Conservation (phyloP, 1,284 basidiomycete species). For the Ganoderma meredithae region DNA sequence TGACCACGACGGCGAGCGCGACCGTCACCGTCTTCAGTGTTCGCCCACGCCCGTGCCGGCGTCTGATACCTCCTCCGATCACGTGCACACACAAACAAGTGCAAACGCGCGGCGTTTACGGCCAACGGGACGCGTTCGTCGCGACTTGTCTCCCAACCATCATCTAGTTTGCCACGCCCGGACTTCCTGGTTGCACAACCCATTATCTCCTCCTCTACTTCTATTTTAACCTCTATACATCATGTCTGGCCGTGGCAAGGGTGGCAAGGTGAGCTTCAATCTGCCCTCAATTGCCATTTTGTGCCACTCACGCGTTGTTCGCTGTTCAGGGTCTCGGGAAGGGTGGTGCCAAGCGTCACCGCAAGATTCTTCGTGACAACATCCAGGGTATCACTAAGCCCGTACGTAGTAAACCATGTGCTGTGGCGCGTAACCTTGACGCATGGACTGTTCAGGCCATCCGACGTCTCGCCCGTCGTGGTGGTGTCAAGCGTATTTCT, state of each 20-base stretch:
- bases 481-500: slow-evolving; percentile 95
- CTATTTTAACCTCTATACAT: slow-evolving; percentile 32
- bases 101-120: slow-evolving; percentile 35
- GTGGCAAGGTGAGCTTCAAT: slow-evolving; percentile 53
- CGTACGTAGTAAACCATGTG: slow-evolving; percentile 25
- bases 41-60: not conserved
- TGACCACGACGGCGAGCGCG: slow-evolving; percentile 13
- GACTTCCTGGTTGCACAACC: slow-evolving; percentile 18
- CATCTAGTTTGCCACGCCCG: slow-evolving; percentile 21
- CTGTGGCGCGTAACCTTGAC: slow-evolving; percentile 61
- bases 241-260: slow-evolving; percentile 86
- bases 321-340: slow-evolving; percentile 43
- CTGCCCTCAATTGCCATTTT: not conserved
- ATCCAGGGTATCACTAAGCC: slow-evolving; percentile 86
- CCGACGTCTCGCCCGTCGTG: slow-evolving; percentile 93
- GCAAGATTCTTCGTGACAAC: slow-evolving; percentile 90
- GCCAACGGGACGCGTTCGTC: slow-evolving; percentile 34
- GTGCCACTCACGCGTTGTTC: not conserved
- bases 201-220: slow-evolving; percentile 18
- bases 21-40: not conserved
- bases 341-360: slow-evolving; percentile 90
- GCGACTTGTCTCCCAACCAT: slow-evolving; percentile 34
- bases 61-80: slow-evolving; percentile 10
- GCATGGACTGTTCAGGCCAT: slow-evolving; percentile 65
- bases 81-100: slow-evolving; percentile 34